Base-by-base conservation (phyloP, 192 early-diverging fungal genomes). In the Umbelopsis isabellina region DNA sequence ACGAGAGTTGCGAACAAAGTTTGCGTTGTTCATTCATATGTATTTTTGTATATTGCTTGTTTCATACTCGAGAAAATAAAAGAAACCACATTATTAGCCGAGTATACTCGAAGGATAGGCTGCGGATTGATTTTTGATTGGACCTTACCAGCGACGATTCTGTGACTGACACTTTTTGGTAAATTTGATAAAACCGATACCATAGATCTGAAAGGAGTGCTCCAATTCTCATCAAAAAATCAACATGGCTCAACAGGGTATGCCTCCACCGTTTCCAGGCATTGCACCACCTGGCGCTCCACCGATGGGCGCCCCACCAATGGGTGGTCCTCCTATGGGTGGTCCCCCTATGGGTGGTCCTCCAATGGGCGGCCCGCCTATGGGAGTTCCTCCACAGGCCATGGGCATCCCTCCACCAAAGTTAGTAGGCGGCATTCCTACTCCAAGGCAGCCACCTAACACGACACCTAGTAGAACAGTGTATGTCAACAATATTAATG, bases 401-500 rank as follows among this genome's bases (percentile, higher is more conserved):
- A 68, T 37, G 27, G 48, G 49, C 7, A 50, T 37, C 27, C 67
- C 67, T 44, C 64, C 64, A 10, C 49, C 67, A 52, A 68, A 65
- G 41, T 49, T 72, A 75, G 22, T 81, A 76, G 61, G 58, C 46
- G 73, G 73, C 23, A 65, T 79, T 44, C 78, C 78, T 5, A 64
- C 67, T 11, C 82, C 86, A 8, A 89, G 87, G 70, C 88, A 90
- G 46, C 76, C 86, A 41, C 84, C 90, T 15, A 86, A 85, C 71
- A 86, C 82, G 4, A 85, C 80, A 51, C 87, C 91, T 22, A 86
- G 76, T 37, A 84, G 85, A 37, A 91, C 93, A 44, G 82, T 95
- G 58, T 95, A 95, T 74, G 80, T 95, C 55, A 90, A 91, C 77
- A 93, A 94, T 72, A 78, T 95, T 27, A 90, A 90, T 70, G 93